Base-by-base conservation (phyloP, 768 basidiomycete genomes). In the Leucocoprinus leucothites region DNA sequence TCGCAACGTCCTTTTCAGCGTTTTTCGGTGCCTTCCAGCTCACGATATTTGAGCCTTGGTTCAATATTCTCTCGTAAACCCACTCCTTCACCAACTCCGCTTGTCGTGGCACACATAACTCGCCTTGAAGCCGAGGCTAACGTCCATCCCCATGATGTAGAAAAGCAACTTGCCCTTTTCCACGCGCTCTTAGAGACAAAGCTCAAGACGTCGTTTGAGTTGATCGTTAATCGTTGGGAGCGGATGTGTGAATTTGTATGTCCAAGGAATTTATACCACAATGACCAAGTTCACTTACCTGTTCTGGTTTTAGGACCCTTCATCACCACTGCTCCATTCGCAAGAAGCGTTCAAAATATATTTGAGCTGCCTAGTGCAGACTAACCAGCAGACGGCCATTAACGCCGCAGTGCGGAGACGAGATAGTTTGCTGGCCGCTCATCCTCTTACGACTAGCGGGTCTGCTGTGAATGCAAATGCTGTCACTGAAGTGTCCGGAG, bases 181-280 rank as follows among this genome's bases (percentile, higher is more conserved):
- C 78, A 81, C 21, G 90, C 86, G 16, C 72, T 94, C 25, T 61
- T 80, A 19, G 81, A 81, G 0, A 87, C 87, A 0, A 81, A 82
- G 48, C 72, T 86, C 31, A 82, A 80, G 53, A 77, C 84, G 11
- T 90, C 83, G 0, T 86, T 86, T 66, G 85, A 91, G 56, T 72
- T 88, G 21, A 71, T 92, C 53, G 82, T 91, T 54, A 83, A 74
- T 63, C 82, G 90, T 53, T 94, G 91, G 91, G 91, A 94, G 65
- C 78, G 85, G 60, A 84, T 86, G 79, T 82, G 81, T 63, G 87
- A 92, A 79, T 91, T 87, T 65, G 91, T 92, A 71, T 61, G 89
- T 82, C 35, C 49, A 35, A 9, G 13, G 9, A 44, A 8, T 40
- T 31, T 3, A 14, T 35, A 31, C 26, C 25, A 47, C 21, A 22